Conservation (phyloP, 1,284 basidiomycete genomes). For the Marasmius tenuissimus region DNA sequence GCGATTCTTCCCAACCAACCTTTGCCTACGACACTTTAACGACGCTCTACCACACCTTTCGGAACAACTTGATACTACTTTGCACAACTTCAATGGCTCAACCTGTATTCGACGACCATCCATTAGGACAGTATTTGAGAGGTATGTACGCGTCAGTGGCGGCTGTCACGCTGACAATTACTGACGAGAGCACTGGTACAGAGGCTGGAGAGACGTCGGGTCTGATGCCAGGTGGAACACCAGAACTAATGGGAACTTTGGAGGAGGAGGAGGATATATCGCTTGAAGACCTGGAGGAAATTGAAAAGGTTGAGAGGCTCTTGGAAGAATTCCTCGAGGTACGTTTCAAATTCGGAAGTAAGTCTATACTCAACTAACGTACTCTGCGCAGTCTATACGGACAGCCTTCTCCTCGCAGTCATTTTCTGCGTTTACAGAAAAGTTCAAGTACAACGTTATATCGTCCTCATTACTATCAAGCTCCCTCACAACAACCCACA, state of each 20-base stretch:
- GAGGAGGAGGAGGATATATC: conserved; percentile 31
- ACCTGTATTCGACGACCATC: conserved; percentile 75
- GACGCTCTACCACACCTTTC: too few relatives aligned
- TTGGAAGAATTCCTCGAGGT: conserved; percentile 38
- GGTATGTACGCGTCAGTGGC: conserved; percentile 34
- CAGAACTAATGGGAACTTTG: conserved; percentile 29
- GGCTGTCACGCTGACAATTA: conserved; percentile 9
- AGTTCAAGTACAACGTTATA: conserved; percentile 84
- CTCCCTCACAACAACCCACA: conserved; percentile 36
- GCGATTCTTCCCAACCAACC: too few relatives aligned
- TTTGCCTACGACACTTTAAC: neutral
- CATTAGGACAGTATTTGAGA: conserved; percentile 70
- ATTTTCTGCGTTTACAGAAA: conserved; percentile 62
- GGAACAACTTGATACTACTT: neutral
- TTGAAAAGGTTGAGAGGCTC: conserved; percentile 32
- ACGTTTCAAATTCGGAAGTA: conserved; percentile 12
- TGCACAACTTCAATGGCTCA: conserved; percentile 59
- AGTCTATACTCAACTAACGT: neutral
- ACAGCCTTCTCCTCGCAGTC: conserved; percentile 30
- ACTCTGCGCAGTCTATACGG: conserved; percentile 6
- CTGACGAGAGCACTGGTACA: conserved; percentile 27
- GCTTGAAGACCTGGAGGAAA: conserved; percentile 27
- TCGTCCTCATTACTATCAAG: conserved; percentile 73
- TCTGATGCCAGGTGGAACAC: conserved; percentile 35
- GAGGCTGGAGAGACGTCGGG: conserved; percentile 57